These are phyloP conservation scores for Clitopilus hobsonii DNA, from an alignment of 768 basidiomycete species.

Conservation along the genomic window DNA sequence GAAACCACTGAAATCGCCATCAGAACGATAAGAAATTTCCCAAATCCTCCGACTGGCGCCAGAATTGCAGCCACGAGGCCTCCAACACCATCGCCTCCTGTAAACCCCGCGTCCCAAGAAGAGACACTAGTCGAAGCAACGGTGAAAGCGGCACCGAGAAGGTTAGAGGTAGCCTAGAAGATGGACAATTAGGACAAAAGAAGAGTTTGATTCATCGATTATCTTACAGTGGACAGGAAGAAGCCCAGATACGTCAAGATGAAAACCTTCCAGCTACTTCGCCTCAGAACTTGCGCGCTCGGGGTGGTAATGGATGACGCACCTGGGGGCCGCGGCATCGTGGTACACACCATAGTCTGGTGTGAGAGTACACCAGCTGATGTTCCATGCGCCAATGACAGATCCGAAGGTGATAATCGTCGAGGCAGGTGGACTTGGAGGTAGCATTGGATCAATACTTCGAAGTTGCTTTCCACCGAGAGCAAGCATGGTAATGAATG, in stretches of 20 bases:
- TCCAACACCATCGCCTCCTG: constrained; percentile 47
- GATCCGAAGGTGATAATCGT: constrained; percentile 29
- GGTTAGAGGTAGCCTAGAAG: constrained; percentile 34
- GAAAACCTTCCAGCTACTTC: constrained; percentile 57
- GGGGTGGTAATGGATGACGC: too few species aligned
- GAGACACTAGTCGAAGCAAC: constrained; percentile 52
- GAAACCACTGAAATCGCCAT: constrained; percentile 69
- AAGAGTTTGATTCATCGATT: neutral
- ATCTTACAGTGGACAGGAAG: constrained; percentile 47
- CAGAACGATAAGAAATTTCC: constrained; percentile 68
- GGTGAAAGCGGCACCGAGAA: constrained; percentile 67
- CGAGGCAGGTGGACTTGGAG: constrained; percentile 23
- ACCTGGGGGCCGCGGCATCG: constrained; percentile 24
- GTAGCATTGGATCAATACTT: constrained; percentile 21
- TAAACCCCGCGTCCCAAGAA: constrained; percentile 52
- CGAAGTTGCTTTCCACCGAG: constrained; percentile 55
- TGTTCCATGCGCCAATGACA: constrained; percentile 29
- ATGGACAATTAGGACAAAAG: constrained; percentile 13
- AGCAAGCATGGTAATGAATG: constrained; percentile 55
- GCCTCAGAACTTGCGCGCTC: too few species aligned
- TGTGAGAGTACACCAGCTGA: constrained; percentile 38
- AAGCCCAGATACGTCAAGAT: constrained; percentile 62
- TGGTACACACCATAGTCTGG: constrained; percentile 44
- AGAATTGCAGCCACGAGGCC: constrained; percentile 62
- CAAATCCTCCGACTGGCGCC: constrained; percentile 55